phyloP scores from a whole-genome alignment of 768 basidiomycete species.

The Termitomyces sp. region DNA sequence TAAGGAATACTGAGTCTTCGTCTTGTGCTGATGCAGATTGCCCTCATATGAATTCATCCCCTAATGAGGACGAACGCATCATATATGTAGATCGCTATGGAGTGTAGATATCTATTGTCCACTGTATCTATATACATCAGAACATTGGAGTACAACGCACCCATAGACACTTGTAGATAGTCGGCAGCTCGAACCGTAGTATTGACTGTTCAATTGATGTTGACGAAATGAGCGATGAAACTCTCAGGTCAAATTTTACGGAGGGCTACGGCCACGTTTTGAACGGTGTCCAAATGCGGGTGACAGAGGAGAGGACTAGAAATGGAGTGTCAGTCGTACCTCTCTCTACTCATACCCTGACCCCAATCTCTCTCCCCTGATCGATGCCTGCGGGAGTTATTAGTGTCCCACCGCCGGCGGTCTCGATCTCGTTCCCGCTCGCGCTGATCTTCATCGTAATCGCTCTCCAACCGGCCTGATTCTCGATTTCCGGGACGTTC shows the following conservation, averaged over 20 bases:
- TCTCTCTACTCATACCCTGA: background rate
- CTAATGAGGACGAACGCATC: background rate
- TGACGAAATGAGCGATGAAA: no score
- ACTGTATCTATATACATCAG: background rate
- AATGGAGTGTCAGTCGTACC: background rate
- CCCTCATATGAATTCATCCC: background rate
- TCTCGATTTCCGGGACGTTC: background rate
- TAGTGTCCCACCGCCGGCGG: conserved; percentile 53
- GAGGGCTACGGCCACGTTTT: background rate
- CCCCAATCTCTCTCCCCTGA: background rate
- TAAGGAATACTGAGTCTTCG: background rate
- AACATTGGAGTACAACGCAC: background rate
- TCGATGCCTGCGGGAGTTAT: conserved; percentile 28
- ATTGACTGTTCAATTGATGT: background rate
- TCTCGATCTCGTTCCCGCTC: conserved; percentile 36
- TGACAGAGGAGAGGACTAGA: background rate
- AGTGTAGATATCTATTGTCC: background rate
- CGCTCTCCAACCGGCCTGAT: conserved; percentile 14
- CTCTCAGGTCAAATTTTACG: background rate
- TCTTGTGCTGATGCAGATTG: no score
- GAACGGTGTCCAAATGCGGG: background rate
- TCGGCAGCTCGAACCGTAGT: background rate
- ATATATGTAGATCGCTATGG: background rate
- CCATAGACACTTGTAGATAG: no score
- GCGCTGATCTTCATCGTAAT: conserved; percentile 31